Base-by-base conservation (phyloP, 164 flowering plant species). In the Cinnamomum chago region DNA sequence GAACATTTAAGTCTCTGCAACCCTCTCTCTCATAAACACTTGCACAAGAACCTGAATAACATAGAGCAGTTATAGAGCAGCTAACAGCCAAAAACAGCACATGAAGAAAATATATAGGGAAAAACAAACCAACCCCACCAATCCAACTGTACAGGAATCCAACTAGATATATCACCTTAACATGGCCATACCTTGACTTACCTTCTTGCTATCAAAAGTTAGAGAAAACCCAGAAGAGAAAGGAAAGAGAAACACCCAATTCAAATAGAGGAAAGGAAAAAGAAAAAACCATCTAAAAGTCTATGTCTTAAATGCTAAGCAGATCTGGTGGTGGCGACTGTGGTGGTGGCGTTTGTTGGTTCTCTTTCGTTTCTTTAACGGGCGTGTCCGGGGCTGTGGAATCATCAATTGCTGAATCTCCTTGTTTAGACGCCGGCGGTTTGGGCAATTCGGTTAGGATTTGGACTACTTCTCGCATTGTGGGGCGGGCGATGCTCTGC, bases 401-500 rank as follows among this genome's bases (percentile, higher is more conserved):
- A 2, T 88, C 79, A 15, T 83, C 87, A 7, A 79, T 72, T 47
- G 77, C 65, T n/a, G 82, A 72, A 67, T 84, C 86, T 9, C 67
- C 85, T 47, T 71, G 84, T 70, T 87, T 87, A 2, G 87, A 66
- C 72, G 66, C 75, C 0, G 86, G 82, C 40, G 87, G 77, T 83
- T 83, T 88, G 10, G 98, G 98, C 1, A 90, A 81, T 86, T 95
- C 98, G 0, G 94, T 82, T 30, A 96, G 85, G 52, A 96, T 96
- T 68, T 96, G 99, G 27, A 96, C 98, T 0, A 96, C 99, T 76
- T 96, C 99, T 4, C 99, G 75, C 99, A 94, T 96, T 55, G 95
- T 96, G 22, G 99, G 99, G 5, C 99, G 90, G 75, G 92, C 97
- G 1, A 94, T 90, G 0, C 95, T 94, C 68, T 92, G 98, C 72